These are phyloP conservation scores for Agrocybe chaxingu DNA, from an alignment of 768 basidiomycete genomes.

Conservation along the genomic window DNA sequence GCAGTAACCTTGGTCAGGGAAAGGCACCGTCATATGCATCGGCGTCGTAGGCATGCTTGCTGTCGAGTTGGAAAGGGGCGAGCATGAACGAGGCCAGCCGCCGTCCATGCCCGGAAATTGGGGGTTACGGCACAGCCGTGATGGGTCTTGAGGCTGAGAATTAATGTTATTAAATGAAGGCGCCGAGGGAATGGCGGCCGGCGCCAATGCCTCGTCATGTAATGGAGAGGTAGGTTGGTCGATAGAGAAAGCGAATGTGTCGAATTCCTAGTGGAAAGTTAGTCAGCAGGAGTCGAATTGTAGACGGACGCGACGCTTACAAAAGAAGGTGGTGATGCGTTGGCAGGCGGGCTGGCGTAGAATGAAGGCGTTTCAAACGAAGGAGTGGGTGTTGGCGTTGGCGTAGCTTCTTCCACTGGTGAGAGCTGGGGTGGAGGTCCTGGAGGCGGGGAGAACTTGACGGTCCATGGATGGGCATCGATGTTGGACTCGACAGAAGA, in stretches of 20 bases:
- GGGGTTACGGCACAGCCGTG: slow-evolving; percentile 31
- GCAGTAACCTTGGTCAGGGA: slow-evolving; percentile 20
- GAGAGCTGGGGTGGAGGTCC: neutral
- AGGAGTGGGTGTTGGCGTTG: slow-evolving; percentile 4
- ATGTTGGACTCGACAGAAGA: neutral
- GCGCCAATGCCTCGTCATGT: slow-evolving; percentile 14
- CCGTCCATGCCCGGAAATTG: slow-evolving; percentile 29
- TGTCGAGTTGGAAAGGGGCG: slow-evolving; percentile 34
- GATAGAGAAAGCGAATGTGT: slow-evolving; percentile 37
- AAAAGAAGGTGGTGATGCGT: slow-evolving; percentile 43
- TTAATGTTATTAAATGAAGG: slow-evolving; percentile 6
- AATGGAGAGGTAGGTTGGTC: slow-evolving; percentile 18
- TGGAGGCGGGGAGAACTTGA: neutral
- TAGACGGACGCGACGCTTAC: too few relatives aligned
- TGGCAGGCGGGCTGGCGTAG: slow-evolving; percentile 23
- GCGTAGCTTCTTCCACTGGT: neutral
- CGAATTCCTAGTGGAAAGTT: slow-evolving; percentile 28
- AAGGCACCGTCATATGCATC: slow-evolving; percentile 24
- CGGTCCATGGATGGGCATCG: neutral
- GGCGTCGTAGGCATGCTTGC: slow-evolving; percentile 42
- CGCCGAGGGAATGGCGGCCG: slow-evolving; percentile 18
- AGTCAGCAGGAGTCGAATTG: neutral
- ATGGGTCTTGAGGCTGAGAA: slow-evolving; percentile 1
- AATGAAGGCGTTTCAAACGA: slow-evolving; percentile 29
- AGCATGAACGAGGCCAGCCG: slow-evolving; percentile 41